Base-by-base conservation (phyloP, 768 basidiomycete species). In the Suillus hirtellus region DNA sequence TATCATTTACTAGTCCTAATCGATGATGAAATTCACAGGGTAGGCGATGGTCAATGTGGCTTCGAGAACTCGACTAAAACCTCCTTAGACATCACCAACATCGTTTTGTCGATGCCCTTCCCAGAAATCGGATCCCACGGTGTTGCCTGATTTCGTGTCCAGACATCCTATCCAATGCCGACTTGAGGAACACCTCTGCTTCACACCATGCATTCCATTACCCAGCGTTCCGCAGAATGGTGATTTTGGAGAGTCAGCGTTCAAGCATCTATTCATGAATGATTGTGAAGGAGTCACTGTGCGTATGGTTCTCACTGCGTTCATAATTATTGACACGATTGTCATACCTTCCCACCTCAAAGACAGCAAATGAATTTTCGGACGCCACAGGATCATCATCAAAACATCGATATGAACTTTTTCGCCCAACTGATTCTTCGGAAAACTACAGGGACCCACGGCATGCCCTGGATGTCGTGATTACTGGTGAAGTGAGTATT, bases 91-190 rank as follows among this genome's bases (percentile, higher is more conserved):
- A 15, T 75, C 75, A 17, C 61, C 76, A 38, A 60, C 63, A 60
- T 63, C 69, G 37, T 61, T 64, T 7, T 70, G 68, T 43, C n/a
- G 63, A 49, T 61, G 27, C 44, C 47, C 72, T 8, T 27, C 52
- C 40, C 60, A 60, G 37, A 27, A 65, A 44, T 35, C 69, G 17
- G 61, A 47, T 12, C 54, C 59, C 50, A 64, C 66, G 21, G 62
- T 44, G 37, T 17, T 59, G 17, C 70, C 67, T 53, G 75, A 79
- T 58, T 83, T 83, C 68, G 61, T 77, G 7, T 80, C 80, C 67
- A 77, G 81, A 38, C 78, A 78, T 60, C 82, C 83, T 1, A 79
- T 85, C 66, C 83, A 85, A 71, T 85, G 82, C 64, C 72, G 73
- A 50, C 73, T 86, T 8, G 73, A 76, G 4, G 82, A 84, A 62